Percentiles rank a stretch among this genome's conserved stretches.
Evolutionary conservation across 2,329 filamentous ascomycete species (phyloP).

Genomic region (Calonectria leucothoes): DNA sequence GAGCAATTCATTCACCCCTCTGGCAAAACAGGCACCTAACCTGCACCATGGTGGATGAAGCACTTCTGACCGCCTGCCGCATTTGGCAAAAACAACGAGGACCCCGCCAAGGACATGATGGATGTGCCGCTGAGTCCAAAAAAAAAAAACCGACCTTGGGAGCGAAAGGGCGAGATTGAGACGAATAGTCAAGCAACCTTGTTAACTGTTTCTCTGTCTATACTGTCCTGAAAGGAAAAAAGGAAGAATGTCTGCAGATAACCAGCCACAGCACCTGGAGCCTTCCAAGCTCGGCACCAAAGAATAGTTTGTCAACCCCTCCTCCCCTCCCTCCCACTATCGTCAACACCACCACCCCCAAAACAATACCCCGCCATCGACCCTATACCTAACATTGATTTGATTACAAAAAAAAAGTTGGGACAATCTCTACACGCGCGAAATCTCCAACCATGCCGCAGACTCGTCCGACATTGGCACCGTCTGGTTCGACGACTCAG

Average conservation of each 20-base stretch:
- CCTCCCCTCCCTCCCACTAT: not conserved
- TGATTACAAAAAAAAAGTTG: constrained; percentile 63
- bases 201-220: not conserved
- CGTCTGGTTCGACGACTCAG: constrained; percentile 95
- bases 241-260: constrained; percentile 31
- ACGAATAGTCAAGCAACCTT: not conserved
- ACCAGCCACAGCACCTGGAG: constrained; percentile 73
- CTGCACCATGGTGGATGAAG: not conserved
- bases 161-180: not conserved
- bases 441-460: constrained; percentile 76
- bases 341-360: constrained; percentile 11
- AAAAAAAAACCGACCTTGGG: not conserved
- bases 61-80: constrained; percentile 40
- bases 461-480: constrained; percentile 86
- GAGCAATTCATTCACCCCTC: not conserved
- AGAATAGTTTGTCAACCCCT: constrained; percentile 76
- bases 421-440: constrained; percentile 78
- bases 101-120: constrained; percentile 36
- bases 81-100: constrained; percentile 19
- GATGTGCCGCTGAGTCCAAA: not conserved
- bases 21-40: not conserved
- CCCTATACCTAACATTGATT: constrained; percentile 27
- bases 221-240: not conserved
- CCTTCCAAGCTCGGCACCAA: constrained; percentile 88
- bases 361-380: not conserved